Percentiles rank a stretch among this genome's conserved stretches.
Evolutionary conservation across 139 green algal species (phyloP).

Genomic region (Chlamydomonas schloesseri): DNA sequence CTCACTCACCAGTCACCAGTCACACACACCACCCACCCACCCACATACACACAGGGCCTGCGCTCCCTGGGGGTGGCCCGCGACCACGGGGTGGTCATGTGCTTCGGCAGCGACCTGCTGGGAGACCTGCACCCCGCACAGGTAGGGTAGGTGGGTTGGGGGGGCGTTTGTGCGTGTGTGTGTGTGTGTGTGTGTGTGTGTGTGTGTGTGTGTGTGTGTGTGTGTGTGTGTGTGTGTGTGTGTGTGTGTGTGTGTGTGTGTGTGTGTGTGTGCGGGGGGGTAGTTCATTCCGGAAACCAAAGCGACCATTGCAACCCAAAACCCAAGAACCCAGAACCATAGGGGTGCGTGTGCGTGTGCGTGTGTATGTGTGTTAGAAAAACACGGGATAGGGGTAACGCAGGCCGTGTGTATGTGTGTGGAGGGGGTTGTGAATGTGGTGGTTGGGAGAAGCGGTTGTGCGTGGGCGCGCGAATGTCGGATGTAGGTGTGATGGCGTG

Average conservation of each 20-base stretch:
- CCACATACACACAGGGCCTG: conserved; percentile 44
- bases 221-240: not conserved
- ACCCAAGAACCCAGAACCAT: too few species aligned
- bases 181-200: not conserved
- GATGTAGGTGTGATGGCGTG: too few species aligned
- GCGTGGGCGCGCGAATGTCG: too few species aligned
- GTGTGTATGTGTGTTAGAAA: too few species aligned
- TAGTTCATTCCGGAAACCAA: too few species aligned
- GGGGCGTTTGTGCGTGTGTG: not conserved
- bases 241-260: not conserved
- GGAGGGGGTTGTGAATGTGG: too few species aligned
- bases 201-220: not conserved
- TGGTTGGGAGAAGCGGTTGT: too few species aligned
- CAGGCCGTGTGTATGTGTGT: too few species aligned
- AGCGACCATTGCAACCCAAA: too few species aligned
- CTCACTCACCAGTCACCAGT: not conserved
- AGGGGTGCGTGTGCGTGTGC: too few species aligned
- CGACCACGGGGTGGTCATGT: conserved; percentile 52
- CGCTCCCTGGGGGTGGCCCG: conserved; percentile 49
- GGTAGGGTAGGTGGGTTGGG: not conserved
- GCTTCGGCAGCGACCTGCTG: conserved; percentile 73
- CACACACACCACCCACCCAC: not conserved
- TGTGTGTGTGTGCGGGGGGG: too few species aligned
- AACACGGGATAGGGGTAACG: too few species aligned
- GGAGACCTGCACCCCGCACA: conserved; percentile 67